A percentile compares a stretch with the other conserved stretches of the same genome.
phyloP scores from a whole-genome alignment of 1,139 yeast genomes.

The Groenewaldozyma auringiensis region DNA sequence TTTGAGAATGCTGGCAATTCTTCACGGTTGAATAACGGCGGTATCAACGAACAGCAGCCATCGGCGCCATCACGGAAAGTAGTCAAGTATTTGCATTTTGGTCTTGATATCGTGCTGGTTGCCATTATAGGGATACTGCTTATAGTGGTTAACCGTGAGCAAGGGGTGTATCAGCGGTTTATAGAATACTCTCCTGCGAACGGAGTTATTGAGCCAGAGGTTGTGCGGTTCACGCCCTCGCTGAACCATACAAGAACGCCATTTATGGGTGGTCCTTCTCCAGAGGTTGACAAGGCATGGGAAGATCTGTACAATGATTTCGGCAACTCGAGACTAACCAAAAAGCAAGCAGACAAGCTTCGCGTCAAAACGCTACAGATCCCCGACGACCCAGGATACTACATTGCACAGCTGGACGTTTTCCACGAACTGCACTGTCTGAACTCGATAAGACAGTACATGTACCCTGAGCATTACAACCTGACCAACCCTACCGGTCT shows the following conservation, averaged over 20 bases:
- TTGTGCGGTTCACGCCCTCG: conserved; percentile 7
- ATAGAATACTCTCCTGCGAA: conserved; percentile 7
- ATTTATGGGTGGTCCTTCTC: conserved; percentile 6
- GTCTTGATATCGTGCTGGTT: neutral
- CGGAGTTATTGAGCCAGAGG: conserved; percentile 6
- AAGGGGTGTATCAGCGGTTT: conserved; percentile 2
- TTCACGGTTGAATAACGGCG: neutral
- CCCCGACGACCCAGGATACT: conserved; percentile 9
- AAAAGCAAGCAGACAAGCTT: conserved; percentile 6
- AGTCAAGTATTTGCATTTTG: neutral
- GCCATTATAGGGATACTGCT: neutral
- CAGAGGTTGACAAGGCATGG: conserved; percentile 8
- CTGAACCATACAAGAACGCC: conserved; percentile 3
- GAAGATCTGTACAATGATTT: conserved; percentile 2
- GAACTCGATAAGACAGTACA: conserved; percentile 4
- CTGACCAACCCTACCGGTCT: conserved; percentile 3
- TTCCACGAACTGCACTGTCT: conserved; percentile 9
- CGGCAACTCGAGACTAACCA: conserved; percentile 4
- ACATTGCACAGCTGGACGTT: conserved; percentile 5
- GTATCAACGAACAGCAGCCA: neutral
- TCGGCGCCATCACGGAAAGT: neutral
- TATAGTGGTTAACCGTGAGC: neutral
- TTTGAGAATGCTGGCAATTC: neutral
- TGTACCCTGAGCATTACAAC: conserved; percentile 7
- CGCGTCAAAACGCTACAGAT: conserved; percentile 6